Conservation (phyloP, 2,329 filamentous ascomycete genomes). For the Colletotrichum lindemuthianum region DNA sequence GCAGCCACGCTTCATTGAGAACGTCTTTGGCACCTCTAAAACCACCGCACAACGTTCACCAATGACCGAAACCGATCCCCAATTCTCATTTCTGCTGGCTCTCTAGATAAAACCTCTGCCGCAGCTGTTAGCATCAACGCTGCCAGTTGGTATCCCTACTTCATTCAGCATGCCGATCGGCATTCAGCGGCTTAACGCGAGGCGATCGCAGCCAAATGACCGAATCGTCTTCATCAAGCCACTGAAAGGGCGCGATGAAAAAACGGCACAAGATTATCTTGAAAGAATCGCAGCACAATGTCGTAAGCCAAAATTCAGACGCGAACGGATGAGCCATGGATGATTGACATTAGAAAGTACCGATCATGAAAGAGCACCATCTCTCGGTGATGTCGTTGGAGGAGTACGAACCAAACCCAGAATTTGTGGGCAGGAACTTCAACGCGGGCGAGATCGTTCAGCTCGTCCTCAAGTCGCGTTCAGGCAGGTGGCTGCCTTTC, state of each 20-base stretch:
- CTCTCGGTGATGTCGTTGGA: constrained; percentile 77
- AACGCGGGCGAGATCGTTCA: constrained; percentile 90
- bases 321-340: too few relatives aligned
- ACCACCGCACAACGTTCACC: too few relatives aligned
- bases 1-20: too few relatives aligned
- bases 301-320: constrained; percentile 50
- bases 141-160: background rate
- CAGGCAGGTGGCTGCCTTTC: constrained; percentile 80
- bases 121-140: background rate
- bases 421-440: constrained; percentile 91
- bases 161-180: constrained; percentile 76
- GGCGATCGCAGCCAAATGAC: constrained; percentile 77
- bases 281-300: constrained; percentile 85
- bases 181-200: constrained; percentile 82
- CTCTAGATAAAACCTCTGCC: background rate
- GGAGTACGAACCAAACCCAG: constrained; percentile 81
- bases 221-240: constrained; percentile 89
- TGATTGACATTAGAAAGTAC: constrained; percentile 54
- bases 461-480: constrained; percentile 77
- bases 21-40: too few relatives aligned
- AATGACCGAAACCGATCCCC: too few relatives aligned
- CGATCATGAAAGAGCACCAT: constrained; percentile 74
- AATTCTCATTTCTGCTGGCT: background rate
- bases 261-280: constrained; percentile 74
- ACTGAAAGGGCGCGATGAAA: constrained; percentile 71